A percentile compares a stretch with the other conserved stretches of the same genome.
Evolutionary conservation across 2,329 filamentous ascomycete species (phyloP).

Genomic region (Emergomyces pasteurianus): DNA sequence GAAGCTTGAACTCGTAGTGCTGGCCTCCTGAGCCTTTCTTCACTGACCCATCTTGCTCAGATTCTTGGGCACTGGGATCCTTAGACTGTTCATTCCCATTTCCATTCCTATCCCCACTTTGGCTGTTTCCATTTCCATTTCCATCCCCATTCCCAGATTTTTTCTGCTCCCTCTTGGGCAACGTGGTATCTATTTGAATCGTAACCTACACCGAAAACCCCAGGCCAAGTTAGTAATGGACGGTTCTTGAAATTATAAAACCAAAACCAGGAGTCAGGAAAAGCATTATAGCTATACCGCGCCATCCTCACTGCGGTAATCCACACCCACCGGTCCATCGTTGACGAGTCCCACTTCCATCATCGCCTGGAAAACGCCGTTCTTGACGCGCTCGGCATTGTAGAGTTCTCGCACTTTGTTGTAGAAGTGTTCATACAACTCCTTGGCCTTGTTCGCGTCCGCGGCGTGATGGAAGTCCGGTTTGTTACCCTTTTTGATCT

Average conservation of each 20-base stretch:
- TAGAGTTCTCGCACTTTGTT: slow-evolving; percentile 63
- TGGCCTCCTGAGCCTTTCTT: slow-evolving; percentile 6
- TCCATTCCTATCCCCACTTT: background rate
- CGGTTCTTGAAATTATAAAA: too few species aligned
- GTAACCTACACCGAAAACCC: slow-evolving; percentile 23
- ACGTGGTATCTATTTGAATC: slow-evolving; percentile 36
- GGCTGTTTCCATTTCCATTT: slow-evolving; percentile 3
- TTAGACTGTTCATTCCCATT: slow-evolving; percentile 4
- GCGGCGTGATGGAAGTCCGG: slow-evolving; percentile 90
- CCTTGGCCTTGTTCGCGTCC: slow-evolving; percentile 62
- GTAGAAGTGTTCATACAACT: slow-evolving; percentile 75
- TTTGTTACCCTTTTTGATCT: slow-evolving; percentile 90
- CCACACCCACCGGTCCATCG: slow-evolving; percentile 59
- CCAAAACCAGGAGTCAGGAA: slow-evolving; percentile 6
- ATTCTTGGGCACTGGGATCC: slow-evolving; percentile 1
- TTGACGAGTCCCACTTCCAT: slow-evolving; percentile 95
- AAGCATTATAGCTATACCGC: slow-evolving; percentile 38
- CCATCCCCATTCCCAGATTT: background rate
- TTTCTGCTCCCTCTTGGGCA: slow-evolving; percentile 27
- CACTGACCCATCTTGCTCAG: slow-evolving; percentile 3
- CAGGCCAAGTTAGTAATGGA: background rate
- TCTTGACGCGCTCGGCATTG: slow-evolving; percentile 62
- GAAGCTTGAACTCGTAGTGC: slow-evolving; percentile 14
- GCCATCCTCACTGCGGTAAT: slow-evolving; percentile 45
- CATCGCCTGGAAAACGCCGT: slow-evolving; percentile 97